phyloP scores from a whole-genome alignment of 192 early-diverging fungal genomes.

The Borealophlyctis nickersoniae region DNA sequence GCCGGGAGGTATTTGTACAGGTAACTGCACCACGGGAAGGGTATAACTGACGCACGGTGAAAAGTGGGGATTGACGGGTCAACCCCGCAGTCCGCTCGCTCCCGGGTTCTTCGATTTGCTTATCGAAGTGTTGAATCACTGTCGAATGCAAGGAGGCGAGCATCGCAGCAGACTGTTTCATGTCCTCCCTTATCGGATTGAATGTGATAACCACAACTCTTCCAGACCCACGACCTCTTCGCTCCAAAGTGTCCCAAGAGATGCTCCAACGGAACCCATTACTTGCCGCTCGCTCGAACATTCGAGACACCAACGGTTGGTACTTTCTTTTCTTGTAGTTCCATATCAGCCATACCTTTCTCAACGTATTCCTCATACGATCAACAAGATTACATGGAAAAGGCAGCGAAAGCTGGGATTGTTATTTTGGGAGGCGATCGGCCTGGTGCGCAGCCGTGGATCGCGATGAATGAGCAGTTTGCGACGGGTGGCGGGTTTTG shows the following conservation, averaged over 20 bases:
- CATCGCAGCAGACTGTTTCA: background rate
- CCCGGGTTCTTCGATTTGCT: background rate
- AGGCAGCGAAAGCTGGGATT: background rate
- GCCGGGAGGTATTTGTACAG: conserved; percentile 1
- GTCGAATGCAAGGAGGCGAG: background rate
- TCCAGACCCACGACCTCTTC: background rate
- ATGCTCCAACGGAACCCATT: background rate
- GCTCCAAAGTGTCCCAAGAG: background rate
- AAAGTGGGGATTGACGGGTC: too few species aligned
- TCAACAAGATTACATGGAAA: background rate
- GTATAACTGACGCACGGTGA: too few species aligned
- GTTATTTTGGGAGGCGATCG: background rate
- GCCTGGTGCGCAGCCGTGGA: background rate
- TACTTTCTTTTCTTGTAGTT: background rate
- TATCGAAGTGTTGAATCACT: background rate
- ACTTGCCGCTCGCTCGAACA: background rate
- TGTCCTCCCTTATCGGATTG: background rate
- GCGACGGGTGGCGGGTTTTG: background rate
- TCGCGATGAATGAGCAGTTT: conserved; percentile 1
- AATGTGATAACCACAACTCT: background rate
- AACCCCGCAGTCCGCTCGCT: background rate
- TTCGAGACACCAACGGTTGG: background rate
- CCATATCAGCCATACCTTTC: background rate
- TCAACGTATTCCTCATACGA: background rate
- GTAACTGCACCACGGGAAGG: too few species aligned